These are phyloP conservation scores for Pulveroboletus frians DNA, from an alignment of 768 basidiomycete genomes.

Conservation along the genomic window DNA sequence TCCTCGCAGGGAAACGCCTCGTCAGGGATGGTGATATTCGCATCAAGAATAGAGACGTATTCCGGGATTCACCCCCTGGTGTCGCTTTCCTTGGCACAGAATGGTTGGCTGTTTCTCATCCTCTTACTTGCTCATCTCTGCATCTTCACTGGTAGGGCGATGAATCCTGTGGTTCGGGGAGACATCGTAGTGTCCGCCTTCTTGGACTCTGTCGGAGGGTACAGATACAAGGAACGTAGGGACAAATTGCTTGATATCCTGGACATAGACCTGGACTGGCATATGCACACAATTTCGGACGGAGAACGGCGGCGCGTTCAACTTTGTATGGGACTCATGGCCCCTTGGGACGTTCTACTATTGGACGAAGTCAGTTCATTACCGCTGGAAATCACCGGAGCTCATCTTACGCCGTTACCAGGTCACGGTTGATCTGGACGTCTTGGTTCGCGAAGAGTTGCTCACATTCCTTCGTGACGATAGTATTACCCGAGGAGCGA, in stretches of 20 bases:
- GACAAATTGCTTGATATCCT: conserved; percentile 85
- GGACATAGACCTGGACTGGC: conserved; percentile 95
- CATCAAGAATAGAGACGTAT: conserved; percentile 82
- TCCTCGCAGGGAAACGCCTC: conserved; percentile 87
- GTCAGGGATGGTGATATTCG: conserved; percentile 59
- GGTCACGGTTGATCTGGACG: conserved; percentile 97
- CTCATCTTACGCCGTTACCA: conserved; percentile 26
- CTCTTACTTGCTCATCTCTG: neutral
- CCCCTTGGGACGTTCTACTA: conserved; percentile 86
- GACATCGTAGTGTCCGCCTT: conserved; percentile 93
- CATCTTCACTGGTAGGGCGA: conserved; percentile 55
- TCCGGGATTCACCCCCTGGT: conserved; percentile 76
- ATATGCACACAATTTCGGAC: conserved; percentile 93
- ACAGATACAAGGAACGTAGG: conserved; percentile 83
- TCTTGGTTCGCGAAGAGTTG: conserved; percentile 89
- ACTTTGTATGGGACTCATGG: conserved; percentile 94
- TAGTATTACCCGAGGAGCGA: conserved; percentile 72
- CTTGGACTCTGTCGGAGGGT: conserved; percentile 96
- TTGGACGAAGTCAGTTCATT: conserved; percentile 74
- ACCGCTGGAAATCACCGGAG: neutral
- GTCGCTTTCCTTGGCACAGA: conserved; percentile 91
- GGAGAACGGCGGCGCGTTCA: conserved; percentile 93
- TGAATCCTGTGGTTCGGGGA: conserved; percentile 92
- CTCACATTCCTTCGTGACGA: conserved; percentile 83
- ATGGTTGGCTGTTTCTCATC: conserved; percentile 50